phyloP scores from a whole-genome alignment of 306 rosid genomes.

The Rubus parviflorus region DNA sequence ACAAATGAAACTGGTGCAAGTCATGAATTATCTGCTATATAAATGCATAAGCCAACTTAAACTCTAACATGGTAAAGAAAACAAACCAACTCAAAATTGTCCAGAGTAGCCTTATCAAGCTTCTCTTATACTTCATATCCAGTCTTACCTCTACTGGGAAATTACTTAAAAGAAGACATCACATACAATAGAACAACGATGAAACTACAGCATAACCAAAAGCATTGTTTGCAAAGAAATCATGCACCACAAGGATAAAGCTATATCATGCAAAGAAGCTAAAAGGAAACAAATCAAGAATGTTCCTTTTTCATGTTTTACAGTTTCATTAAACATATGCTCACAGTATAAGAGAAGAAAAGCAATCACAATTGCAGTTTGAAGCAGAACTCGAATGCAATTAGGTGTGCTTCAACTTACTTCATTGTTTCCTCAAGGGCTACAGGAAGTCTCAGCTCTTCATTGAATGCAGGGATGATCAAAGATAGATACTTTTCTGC shows the following conservation, averaged over 20 bases:
- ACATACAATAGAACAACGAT: neutral
- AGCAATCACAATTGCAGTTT: too few species aligned
- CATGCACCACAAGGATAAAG: neutral
- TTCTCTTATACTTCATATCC: neutral
- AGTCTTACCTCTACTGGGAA: neutral
- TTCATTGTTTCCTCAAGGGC: conserved; percentile 84
- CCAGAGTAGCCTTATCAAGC: neutral
- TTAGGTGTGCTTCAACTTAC: conserved; percentile 45
- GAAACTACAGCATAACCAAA: neutral
- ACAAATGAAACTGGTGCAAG: neutral
- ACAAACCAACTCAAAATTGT: neutral
- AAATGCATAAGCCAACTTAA: neutral
- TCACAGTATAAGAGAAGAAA: neutral
- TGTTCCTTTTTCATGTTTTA: neutral
- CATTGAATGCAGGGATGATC: conserved; percentile 85
- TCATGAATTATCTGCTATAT: neutral
- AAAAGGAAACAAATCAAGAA: neutral
- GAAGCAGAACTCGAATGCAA: neutral
- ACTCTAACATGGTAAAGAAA: neutral
- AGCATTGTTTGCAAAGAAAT: neutral
- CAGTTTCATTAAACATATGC: neutral
- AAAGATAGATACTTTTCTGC: conserved; percentile 83
- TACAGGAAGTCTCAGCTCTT: conserved; percentile 80
- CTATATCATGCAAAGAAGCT: too few species aligned
- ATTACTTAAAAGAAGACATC: neutral